Evolutionary conservation across 1,284 basidiomycete genomes (phyloP), one percentile per base, ranked within the genome.

Genomic region (Phaffia rhodozyma): DNA sequence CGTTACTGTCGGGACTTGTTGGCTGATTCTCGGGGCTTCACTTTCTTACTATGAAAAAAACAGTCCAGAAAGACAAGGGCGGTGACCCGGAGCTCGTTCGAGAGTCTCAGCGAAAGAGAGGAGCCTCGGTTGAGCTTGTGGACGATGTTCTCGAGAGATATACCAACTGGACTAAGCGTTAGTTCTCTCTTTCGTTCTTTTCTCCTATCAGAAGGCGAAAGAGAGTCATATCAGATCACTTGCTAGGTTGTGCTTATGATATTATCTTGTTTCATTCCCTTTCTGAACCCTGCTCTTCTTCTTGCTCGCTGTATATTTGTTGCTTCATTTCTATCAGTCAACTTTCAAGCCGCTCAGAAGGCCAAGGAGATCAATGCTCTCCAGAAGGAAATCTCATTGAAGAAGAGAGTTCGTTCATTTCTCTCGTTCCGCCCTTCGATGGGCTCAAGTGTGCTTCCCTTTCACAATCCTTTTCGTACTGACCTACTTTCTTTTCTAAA

Each of bases 81-180:
- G 96, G 94, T 58, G 89, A 97, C 78, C 86, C 92, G n/a, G 86
- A 90, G 70, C 82, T 87, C 72, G 93, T 98, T 70, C 81, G 86
- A 68, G 91, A 92, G 72, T 96, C 91, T 20, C 93, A 98, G 79
- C 81, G 85, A 73, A 94, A 92, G 78, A 84, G 96, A 52, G 88
- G 88, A 7, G 86, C 91, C 55, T 81, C 87, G 29, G 88, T 89
- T 56, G 91, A 93, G 76, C 76, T 97, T 69, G 92, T 97, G 18
- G 92, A 97, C 76, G 88, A 97, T 75, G 84, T 97, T 66, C 85
- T 97, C 68, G 82, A 83, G 71, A 86, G 96, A 82, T 97, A 97
- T 76, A 80, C 85, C 59, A 85, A 91, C 70, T 96, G 92, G 92
- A 87, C 89, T 51, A 88, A 87, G 75, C 84, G 91, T 93, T 73